Conservation (phyloP, 805 yeast species). For the Myxozyma sirexii region DNA sequence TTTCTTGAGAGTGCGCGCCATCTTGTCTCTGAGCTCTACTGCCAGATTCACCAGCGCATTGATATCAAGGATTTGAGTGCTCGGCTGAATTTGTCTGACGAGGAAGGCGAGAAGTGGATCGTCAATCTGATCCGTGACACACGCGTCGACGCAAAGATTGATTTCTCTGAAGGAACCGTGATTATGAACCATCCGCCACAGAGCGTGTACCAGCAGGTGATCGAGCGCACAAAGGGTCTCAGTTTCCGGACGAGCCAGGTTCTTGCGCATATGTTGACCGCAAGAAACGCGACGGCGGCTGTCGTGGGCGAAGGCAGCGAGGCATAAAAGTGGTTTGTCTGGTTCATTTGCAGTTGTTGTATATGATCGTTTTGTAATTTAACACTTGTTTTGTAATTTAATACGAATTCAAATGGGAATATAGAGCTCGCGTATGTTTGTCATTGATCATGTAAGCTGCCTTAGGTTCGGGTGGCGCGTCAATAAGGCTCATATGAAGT, state of each 20-base stretch:
- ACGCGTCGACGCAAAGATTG: conserved; percentile 57
- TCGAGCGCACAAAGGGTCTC: conserved; percentile 67
- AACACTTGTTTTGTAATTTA: neutral
- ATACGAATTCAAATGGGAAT: neutral
- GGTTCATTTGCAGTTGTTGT: neutral
- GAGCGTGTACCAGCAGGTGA: conserved; percentile 66
- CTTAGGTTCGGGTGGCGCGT: too few relatives aligned
- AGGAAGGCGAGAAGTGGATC: conserved; percentile 56
- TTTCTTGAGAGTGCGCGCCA: conserved; percentile 54
- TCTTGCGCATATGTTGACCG: conserved; percentile 46
- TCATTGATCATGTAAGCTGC: neutral
- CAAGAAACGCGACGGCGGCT: conserved; percentile 22
- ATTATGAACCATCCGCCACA: conserved; percentile 58
- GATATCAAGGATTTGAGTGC: conserved; percentile 52
- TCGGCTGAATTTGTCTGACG: conserved; percentile 49
- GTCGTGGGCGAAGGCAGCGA: conserved; percentile 12
- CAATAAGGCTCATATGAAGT: too few relatives aligned
- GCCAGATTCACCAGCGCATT: conserved; percentile 56
- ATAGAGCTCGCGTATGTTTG: neutral
- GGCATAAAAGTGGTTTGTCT: neutral
- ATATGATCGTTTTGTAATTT: neutral
- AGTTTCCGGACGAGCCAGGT: conserved; percentile 62
- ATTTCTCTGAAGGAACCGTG: conserved; percentile 55
- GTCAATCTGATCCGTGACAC: conserved; percentile 54
- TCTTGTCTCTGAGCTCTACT: conserved; percentile 56